Conservation (phyloP, 2,329 filamentous ascomycete species). For the Cytospora chrysosperma region DNA sequence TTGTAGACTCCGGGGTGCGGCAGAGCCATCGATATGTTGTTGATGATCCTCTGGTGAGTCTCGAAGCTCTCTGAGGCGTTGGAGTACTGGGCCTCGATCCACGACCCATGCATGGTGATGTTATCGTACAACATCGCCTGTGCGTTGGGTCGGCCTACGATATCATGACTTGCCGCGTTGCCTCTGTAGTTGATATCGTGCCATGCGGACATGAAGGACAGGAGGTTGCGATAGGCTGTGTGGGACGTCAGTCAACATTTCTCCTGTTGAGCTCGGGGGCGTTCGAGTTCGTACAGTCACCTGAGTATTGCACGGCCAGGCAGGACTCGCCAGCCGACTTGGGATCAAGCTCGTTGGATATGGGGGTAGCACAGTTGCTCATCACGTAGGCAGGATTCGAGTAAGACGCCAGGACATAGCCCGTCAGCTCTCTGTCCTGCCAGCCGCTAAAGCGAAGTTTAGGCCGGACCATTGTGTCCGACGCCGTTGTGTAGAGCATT, state of each 20-base stretch:
- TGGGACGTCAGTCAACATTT: constrained; percentile 7
- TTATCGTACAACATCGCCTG: constrained; percentile 69
- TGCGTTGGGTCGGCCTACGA: constrained; percentile 54
- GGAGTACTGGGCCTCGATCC: constrained; percentile 59
- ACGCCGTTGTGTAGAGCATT: constrained; percentile 74
- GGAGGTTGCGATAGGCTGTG: constrained; percentile 64
- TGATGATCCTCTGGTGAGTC: constrained; percentile 57
- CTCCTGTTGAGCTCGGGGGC: background rate
- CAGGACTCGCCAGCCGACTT: constrained; percentile 54
- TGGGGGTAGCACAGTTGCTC: constrained; percentile 60
- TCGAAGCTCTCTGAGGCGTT: constrained; percentile 53
- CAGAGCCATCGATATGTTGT: constrained; percentile 76
- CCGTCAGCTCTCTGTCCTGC: constrained; percentile 49
- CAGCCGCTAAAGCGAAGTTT: constrained; percentile 62
- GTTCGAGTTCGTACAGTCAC: constrained; percentile 46
- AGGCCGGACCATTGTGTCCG: constrained; percentile 72
- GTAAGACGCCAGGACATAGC: constrained; percentile 60
- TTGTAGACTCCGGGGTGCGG: constrained; percentile 68
- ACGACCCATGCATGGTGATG: constrained; percentile 66
- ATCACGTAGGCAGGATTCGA: constrained; percentile 60
- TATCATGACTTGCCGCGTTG: constrained; percentile 40
- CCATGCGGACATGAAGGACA: constrained; percentile 61
- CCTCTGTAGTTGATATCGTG: constrained; percentile 43
- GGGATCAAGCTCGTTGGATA: constrained; percentile 44
- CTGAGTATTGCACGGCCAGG: constrained; percentile 66